Evolutionary conservation across 495 filamentous ascomycete species (phyloP).

Genomic region (Pseudoneurospora amorphoporcata): DNA sequence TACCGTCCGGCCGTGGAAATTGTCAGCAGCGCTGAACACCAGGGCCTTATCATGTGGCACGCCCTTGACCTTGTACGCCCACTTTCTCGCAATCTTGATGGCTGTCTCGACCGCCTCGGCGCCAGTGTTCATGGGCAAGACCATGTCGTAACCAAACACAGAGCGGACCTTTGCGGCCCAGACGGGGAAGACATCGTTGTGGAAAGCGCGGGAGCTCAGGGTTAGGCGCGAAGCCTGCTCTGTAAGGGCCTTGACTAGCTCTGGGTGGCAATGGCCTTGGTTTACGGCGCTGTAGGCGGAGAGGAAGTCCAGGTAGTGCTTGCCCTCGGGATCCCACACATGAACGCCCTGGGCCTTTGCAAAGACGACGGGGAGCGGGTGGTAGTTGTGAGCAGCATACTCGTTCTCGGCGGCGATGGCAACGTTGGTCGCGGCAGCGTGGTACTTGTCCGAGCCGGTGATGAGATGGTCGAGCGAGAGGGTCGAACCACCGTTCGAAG

Average conservation of each 20-base stretch:
- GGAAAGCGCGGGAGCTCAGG: constrained; percentile 89
- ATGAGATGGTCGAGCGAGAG: constrained; percentile 22
- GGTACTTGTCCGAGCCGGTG: constrained; percentile 47
- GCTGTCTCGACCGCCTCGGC: constrained; percentile 98
- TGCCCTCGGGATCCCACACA: constrained; percentile 97
- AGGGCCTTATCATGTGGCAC: constrained; percentile 77
- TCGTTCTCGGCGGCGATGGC: constrained; percentile 74
- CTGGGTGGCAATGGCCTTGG: constrained; percentile 97
- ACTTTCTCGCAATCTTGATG: constrained; percentile 96
- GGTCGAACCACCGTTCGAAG: constrained; percentile 6
- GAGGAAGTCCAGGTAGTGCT: constrained; percentile 94
- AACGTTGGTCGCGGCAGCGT: constrained; percentile 65
- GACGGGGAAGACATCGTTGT: constrained; percentile 97
- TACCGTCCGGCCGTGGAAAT: constrained; percentile 95
- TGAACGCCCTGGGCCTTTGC: constrained; percentile 68
- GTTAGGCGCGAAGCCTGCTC: constrained; percentile 88
- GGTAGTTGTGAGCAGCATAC: constrained; percentile 96
- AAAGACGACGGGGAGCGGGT: constrained; percentile 90
- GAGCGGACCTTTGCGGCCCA: constrained; percentile 88
- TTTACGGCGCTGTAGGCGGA: constrained; percentile 98
- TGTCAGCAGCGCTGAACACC: constrained; percentile 76
- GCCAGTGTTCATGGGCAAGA: constrained; percentile 97
- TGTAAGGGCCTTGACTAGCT: constrained; percentile 77
- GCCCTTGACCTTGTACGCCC: constrained; percentile 95
- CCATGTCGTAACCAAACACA: constrained; percentile 94